These are phyloP conservation scores for Penicillium canariense DNA, from an alignment of 495 filamentous ascomycete genomes.

Conservation along the genomic window DNA sequence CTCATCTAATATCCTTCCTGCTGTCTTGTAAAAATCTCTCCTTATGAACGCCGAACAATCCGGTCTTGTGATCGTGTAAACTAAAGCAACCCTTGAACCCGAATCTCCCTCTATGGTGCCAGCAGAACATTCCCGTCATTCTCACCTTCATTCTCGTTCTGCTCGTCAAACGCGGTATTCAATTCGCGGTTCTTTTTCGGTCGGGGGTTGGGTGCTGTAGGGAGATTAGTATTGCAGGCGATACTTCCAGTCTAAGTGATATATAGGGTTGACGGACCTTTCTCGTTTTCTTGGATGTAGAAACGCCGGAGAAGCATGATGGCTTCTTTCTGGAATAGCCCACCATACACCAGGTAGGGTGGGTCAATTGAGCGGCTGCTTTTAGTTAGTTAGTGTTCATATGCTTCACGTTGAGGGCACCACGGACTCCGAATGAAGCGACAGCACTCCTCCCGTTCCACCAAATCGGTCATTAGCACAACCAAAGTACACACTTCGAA, in stretches of 20 bases:
- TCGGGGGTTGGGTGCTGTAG: constrained; percentile 59
- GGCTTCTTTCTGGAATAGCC: constrained; percentile 80
- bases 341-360: constrained; percentile 74
- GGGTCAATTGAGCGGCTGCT: constrained; percentile 59
- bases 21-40: neutral
- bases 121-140: neutral
- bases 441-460: constrained; percentile 87
- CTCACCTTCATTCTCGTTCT: neutral
- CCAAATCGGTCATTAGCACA: constrained; percentile 95
- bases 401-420: neutral
- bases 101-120: neutral
- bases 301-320: constrained; percentile 89
- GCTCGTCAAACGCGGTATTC: constrained; percentile 40
- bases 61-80: neutral
- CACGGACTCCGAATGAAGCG: constrained; percentile 71
- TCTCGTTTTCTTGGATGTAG: constrained; percentile 94
- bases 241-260: neutral
- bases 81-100: neutral
- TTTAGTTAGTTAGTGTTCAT: constrained; percentile 9
- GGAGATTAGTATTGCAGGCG: constrained; percentile 9
- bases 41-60: neutral
- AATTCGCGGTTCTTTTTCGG: constrained; percentile 52
- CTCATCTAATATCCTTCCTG: neutral
- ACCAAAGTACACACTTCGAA: constrained; percentile 88
- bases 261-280: constrained; percentile 51